Base-by-base conservation (phyloP, 768 basidiomycete genomes). In the Xerocomellus amylosporus region DNA sequence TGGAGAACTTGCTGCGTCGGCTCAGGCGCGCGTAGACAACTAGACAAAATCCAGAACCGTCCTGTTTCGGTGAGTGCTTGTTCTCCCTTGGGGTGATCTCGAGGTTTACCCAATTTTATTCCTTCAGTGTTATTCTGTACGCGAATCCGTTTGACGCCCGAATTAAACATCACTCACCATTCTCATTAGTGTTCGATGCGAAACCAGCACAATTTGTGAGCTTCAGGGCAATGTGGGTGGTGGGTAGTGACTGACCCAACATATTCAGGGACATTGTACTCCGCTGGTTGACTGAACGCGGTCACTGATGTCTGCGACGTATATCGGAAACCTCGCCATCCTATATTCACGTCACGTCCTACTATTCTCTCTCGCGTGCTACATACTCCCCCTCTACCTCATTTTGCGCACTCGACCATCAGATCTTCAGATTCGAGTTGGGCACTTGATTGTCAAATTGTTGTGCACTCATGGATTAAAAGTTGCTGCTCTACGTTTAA, bases 201-300 rank as follows among this genome's bases (percentile, higher is more conserved):
- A 72, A 94, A 86, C 64, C 89, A 91, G 70, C 93, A 97, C 70
- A 97, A 97, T 67, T 74, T 97, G 87, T 90, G 61, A 51, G 88
- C 69, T 33, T 26, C 9, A 19, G 4, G 12, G 8, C 9, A 7
- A 46, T 10, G 20, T 4, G 5, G 4, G 26, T 31, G 37, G 26
- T 19, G 2, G 13, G 17, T 17, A 22, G 20, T 48, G 46, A 43
- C 41, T 58, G 31, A 59, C 15, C 5, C 9, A 4, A 20, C 7
- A 28, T 39, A 36, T 20, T 30, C 41, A 89, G 87, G 55, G 92
- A 94, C 66, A 93, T 95, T 56, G 86, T 95, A 8, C 71, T 96
- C 12, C 84, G 93, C 64, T 96, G 93, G 93, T 77, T 96, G 40
- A 77, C 89, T 30, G 84, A 82, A 49, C 81, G 85, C 24, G 83